Conservation (phyloP, 106 monocot genomes). For the Alisma plantagoaquatica region DNA sequence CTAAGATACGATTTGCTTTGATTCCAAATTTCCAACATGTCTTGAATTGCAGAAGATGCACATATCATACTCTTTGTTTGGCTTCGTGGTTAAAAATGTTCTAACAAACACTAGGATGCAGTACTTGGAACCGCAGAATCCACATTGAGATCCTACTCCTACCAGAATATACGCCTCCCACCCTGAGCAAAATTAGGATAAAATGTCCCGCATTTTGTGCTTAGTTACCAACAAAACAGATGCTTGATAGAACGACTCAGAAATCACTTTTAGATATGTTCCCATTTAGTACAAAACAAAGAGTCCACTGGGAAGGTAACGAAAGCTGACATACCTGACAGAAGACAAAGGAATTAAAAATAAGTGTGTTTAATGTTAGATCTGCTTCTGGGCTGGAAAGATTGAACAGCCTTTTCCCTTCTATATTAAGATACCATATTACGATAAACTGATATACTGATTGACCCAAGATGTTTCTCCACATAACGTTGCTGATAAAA, state of each 20-base stretch:
- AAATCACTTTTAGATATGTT: no score
- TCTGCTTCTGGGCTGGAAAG: conserved; percentile 53
- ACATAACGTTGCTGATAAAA: conserved; percentile 89
- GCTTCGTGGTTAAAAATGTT: no score
- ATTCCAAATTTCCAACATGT: no score
- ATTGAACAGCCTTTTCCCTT: conserved; percentile 52
- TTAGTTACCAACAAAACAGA: neutral
- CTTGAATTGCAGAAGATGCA: no score
- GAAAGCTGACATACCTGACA: conserved; percentile 60
- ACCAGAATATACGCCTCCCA: neutral
- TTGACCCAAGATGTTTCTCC: conserved; percentile 90
- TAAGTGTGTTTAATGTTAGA: conserved; percentile 67
- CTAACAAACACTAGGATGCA: no score
- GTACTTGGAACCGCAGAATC: no score
- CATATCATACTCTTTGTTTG: no score
- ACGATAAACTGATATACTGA: conserved; percentile 76
- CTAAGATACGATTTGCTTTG: no score
- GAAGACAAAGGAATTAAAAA: conserved; percentile 93
- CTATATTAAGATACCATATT: conserved; percentile 84
- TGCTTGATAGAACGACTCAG: no score
- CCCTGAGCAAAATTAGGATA: no score
- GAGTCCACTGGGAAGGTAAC: no score
- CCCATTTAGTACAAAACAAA: no score
- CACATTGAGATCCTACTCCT: neutral
- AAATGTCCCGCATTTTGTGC: neutral